Percentiles rank a stretch among this genome's conserved stretches.
These are phyloP conservation scores for Entamoeba moshkovskii DNA, from an alignment of 208 protist species.

Conservation along the genomic window DNA sequence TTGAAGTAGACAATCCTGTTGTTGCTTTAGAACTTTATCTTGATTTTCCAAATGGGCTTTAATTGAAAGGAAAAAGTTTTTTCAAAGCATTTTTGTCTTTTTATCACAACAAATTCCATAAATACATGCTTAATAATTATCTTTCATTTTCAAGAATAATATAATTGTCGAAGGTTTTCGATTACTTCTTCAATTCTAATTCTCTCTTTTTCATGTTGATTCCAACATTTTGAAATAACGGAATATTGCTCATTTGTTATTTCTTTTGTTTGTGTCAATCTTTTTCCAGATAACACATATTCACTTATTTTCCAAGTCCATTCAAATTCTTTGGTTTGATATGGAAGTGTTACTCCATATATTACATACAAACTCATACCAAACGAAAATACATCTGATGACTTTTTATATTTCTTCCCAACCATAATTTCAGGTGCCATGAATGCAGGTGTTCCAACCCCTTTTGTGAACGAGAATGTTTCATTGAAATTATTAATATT, in stretches of 20 bases:
- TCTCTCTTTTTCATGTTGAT: neutral
- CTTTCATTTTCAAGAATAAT: no score
- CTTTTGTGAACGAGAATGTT: neutral
- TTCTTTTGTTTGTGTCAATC: neutral
- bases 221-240: neutral
- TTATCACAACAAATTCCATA: no score
- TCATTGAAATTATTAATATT: neutral
- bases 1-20: constrained; percentile 22
- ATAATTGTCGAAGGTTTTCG: no score
- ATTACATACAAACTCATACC: neutral
- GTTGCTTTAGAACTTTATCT: constrained; percentile 33
- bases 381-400: neutral
- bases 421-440: neutral
- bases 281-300: neutral
- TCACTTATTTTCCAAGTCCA: neutral
- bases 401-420: neutral
- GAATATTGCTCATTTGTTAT: neutral
- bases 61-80: neutral
- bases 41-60: constrained; percentile 9
- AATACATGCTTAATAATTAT: no score
- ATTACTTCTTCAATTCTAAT: neutral
- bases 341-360: neutral
- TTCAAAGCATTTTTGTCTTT: no score
- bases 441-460: neutral
- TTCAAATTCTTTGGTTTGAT: neutral